Evolutionary conservation across 2,329 filamentous ascomycete species (phyloP).

Genomic region (Zymoseptoria passerinii): DNA sequence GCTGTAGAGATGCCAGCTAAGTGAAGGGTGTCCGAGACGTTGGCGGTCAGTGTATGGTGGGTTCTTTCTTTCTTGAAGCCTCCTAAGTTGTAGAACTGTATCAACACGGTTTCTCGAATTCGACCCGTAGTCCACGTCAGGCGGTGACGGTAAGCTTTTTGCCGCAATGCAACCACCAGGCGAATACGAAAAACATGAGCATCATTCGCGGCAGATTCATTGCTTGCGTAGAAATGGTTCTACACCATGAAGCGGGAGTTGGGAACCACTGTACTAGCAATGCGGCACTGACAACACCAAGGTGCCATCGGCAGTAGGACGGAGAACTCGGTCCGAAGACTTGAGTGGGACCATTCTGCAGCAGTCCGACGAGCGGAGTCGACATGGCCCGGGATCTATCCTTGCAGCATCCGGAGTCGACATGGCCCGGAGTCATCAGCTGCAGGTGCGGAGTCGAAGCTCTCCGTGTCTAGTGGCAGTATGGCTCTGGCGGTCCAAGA

Average conservation of each 20-base stretch:
- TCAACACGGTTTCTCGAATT: neutral
- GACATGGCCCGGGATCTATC: neutral
- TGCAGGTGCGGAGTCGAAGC: neutral
- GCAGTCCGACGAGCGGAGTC: too few species aligned
- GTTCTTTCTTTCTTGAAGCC: neutral
- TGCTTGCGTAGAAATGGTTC: neutral
- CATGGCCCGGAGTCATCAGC: neutral
- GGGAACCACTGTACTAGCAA: neutral
- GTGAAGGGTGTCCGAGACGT: neutral
- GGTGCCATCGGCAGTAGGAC: neutral
- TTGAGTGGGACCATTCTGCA: neutral
- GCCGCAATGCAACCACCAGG: neutral
- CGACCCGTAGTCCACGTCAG: neutral
- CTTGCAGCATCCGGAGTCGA: neutral
- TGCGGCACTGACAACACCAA: neutral
- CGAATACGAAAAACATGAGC: too few species aligned
- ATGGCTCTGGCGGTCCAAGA: neutral
- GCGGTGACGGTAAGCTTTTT: neutral
- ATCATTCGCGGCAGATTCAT: neutral
- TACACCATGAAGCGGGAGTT: neutral
- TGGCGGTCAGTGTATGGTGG: neutral
- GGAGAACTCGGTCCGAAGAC: neutral
- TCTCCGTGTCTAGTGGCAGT: neutral
- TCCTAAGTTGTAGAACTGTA: neutral
- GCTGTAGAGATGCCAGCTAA: neutral